A percentile compares a stretch with the other conserved stretches of the same genome.
Evolutionary conservation across 305 asterid species (phyloP).

Genomic region (Fraxinus paxiana): DNA sequence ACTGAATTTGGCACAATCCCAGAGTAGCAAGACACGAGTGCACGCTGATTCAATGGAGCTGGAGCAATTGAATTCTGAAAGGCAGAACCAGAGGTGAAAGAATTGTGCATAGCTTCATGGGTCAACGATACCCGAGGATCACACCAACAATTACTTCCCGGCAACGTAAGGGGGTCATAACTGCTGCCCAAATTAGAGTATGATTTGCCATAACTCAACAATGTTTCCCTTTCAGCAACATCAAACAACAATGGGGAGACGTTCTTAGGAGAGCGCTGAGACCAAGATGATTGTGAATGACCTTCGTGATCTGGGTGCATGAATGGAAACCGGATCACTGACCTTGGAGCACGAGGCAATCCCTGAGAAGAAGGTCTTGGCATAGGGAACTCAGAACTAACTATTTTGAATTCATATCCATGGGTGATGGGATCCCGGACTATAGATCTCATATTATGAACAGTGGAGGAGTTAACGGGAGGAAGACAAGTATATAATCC

Average conservation of each 20-base stretch:
- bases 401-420: slow-evolving; percentile 25
- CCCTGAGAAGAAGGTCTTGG: slow-evolving; percentile 26
- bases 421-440: slow-evolving; percentile 32
- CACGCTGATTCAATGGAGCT: slow-evolving; percentile 20
- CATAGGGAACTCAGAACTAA: slow-evolving; percentile 22
- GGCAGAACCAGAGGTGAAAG: slow-evolving; percentile 24
- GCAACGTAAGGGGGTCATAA: slow-evolving; percentile 28
- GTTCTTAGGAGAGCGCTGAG: slow-evolving; percentile 34
- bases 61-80: slow-evolving; percentile 27
- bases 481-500: slow-evolving; percentile 26
- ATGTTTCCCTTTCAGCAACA: slow-evolving; percentile 30
- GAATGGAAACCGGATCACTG: slow-evolving; percentile 49
- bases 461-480: slow-evolving; percentile 22
- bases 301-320: slow-evolving; percentile 37
- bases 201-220: slow-evolving; percentile 23
- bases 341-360: slow-evolving; percentile 23
- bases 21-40: slow-evolving; percentile 31
- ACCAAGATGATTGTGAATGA: slow-evolving; percentile 34
- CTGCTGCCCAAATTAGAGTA: slow-evolving; percentile 23
- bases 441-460: slow-evolving; percentile 22
- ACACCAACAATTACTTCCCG: slow-evolving; percentile 26
- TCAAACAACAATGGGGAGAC: slow-evolving; percentile 27
- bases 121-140: slow-evolving; percentile 27
- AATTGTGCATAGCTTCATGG: slow-evolving; percentile 22
- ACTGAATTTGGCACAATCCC: slow-evolving; percentile 26